Evolutionary conservation across 2,329 filamentous ascomycete species (phyloP), one percentile per base, ranked within the genome.

Genomic region (Nemania diffusa): DNA sequence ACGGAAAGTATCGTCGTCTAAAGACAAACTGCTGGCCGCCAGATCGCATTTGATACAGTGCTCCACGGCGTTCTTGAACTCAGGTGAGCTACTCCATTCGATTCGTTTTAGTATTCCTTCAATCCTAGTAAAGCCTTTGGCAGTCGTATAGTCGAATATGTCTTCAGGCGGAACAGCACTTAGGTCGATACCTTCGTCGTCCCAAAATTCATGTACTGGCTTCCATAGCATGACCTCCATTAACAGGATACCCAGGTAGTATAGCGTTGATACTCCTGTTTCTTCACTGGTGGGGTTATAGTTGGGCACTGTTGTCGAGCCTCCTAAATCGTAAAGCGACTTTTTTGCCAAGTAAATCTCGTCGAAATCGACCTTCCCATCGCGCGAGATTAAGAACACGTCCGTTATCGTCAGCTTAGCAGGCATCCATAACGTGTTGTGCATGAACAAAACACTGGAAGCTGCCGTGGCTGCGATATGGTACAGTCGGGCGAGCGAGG

Each of bases 381-480:
- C 3, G 7, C 69, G 68, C 4, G 57, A 52, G 9, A 73, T 51
- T 3, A 76, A 52, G 2, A 67, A 70, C 0, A 76, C 60, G 8
- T 70, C 58, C 32, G 66, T 57, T 27, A 37, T 69, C 0, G 62
- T 73, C 17, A 69, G 61, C 0, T 13, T 53, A 5, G 55, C 40
- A 1, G 72, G 64, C 3, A 75, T 67, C 73, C 75, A 76, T 2
- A 62, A 60, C 0, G 72, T 76, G 5, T 70, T 64, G 34, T 74
- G 57, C 13, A 76, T 65, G 20, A 75, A 71, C 4, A 75, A 57
- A 13, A 77, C 60, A 64, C 72, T 72, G 0, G 72, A 71, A 5
- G 73, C 68, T 0, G 73, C 59, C 2, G 61, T 62, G 5, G 60
- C 58, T 0, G 71, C 67, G 17, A 77, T 69, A 1, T 67, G 62